These are phyloP conservation scores for Apophysomyces ossiformis DNA, from an alignment of 371 early-diverging fungal species.

Conservation along the genomic window DNA sequence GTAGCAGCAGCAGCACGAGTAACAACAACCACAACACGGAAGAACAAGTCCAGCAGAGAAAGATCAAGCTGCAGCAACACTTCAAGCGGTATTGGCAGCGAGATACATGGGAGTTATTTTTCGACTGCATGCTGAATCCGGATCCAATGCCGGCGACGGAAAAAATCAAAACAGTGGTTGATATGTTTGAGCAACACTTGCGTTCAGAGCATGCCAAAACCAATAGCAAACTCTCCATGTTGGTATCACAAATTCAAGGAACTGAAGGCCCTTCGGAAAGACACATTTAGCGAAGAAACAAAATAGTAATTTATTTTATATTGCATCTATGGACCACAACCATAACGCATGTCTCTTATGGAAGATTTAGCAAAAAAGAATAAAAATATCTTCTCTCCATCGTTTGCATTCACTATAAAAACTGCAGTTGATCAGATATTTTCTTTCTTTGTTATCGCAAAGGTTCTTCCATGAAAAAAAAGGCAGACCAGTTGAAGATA, in stretches of 20 bases:
- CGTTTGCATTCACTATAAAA: too few species aligned
- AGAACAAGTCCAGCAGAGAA: slow-evolving; percentile 11
- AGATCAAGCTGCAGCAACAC: slow-evolving; percentile 16
- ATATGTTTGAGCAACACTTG: not conserved
- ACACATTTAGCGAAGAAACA: not conserved
- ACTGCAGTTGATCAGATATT: too few species aligned
- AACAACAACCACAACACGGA: not conserved
- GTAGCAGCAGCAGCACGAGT: too few species aligned
- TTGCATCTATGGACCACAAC: too few species aligned
- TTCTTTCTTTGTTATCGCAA: too few species aligned
- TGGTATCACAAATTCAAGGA: not conserved
- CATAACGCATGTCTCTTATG: too few species aligned
- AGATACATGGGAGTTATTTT: slow-evolving; percentile 37
- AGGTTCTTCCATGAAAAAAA: too few species aligned
- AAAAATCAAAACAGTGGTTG: not conserved
- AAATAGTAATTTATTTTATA: not conserved
- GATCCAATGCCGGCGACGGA: not conserved
- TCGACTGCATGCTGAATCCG: slow-evolving; percentile 43
- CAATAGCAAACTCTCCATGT: not conserved
- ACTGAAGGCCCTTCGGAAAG: not conserved
- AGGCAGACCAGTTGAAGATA: too few species aligned
- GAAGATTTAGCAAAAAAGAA: too few species aligned
- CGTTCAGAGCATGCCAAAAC: not conserved
- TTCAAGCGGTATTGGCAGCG: slow-evolving; percentile 52
- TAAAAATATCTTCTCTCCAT: too few species aligned